Percentiles rank a stretch among this genome's conserved stretches.
Conservation (phyloP, 345 rosid genomes). For the Mallotus nudiflorus region DNA sequence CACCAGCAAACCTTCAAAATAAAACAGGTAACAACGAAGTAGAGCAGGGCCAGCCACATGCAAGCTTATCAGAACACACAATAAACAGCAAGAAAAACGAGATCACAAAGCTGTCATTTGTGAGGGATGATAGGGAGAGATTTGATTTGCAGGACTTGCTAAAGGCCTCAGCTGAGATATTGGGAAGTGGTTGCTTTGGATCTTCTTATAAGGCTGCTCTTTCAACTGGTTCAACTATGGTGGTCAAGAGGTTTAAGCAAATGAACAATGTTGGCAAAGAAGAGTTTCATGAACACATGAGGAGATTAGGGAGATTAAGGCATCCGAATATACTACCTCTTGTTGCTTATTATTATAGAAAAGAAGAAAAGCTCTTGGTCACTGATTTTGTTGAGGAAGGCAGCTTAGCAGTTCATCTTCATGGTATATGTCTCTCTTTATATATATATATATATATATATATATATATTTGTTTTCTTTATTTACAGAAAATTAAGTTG, state of each 20-base stretch:
- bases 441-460: no score
- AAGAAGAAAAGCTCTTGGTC: conserved; percentile 85
- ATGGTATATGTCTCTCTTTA: conserved; percentile 46
- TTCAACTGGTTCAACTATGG: conserved; percentile 49
- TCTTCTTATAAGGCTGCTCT: conserved; percentile 75
- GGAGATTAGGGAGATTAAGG: conserved; percentile 64
- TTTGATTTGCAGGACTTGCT: conserved; percentile 79
- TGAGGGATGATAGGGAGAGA: conserved; percentile 62
- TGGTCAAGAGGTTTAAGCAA: conserved; percentile 83
- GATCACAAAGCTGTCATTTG: conserved; percentile 48
- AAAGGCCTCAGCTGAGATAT: conserved; percentile 83
- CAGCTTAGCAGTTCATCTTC: conserved; percentile 82
- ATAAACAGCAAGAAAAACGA: conserved; percentile 34
- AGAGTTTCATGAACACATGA: conserved; percentile 87
- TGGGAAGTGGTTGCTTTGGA: conserved; percentile 87
- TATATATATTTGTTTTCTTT: no score
- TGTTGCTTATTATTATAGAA: conserved; percentile 80
- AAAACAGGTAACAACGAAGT: conserved; percentile 41
- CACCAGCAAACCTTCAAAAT: conserved; percentile 40
- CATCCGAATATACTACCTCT: conserved; percentile 76
- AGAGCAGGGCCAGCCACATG: conserved; percentile 2
- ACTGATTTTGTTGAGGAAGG: conserved; percentile 53
- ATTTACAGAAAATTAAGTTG: no score
- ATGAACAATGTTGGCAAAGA: conserved; percentile 79
- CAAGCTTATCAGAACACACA: conserved; percentile 26